A percentile compares a stretch with the other conserved stretches of the same genome.
Conservation (phyloP, 179 eudicot species). For the Patellifolia procumbens region DNA sequence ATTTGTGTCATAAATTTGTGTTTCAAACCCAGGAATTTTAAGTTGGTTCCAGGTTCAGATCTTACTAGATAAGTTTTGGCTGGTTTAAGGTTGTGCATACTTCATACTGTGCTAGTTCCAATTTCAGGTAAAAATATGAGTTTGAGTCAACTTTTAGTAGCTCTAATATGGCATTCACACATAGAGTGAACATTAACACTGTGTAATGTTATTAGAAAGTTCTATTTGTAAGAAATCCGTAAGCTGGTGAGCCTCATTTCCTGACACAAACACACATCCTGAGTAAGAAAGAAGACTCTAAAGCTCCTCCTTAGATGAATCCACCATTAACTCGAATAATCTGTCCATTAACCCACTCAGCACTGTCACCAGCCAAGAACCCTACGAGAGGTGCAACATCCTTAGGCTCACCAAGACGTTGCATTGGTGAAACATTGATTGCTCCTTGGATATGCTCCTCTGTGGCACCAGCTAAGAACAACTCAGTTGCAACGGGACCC, state of each 20-base stretch:
- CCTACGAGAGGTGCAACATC: conserved; percentile 60
- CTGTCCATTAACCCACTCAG: conserved; percentile 74
- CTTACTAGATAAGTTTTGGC: background rate
- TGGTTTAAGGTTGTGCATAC: background rate
- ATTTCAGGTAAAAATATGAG: background rate
- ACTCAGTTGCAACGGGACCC: conserved; percentile 66
- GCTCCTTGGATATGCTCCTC: conserved; percentile 44
- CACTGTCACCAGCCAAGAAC: conserved; percentile 62
- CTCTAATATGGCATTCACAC: background rate
- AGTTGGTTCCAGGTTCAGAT: background rate
- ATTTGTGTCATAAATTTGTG: background rate
- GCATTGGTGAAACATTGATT: conserved; percentile 42
- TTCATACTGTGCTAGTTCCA: background rate
- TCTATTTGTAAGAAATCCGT: background rate
- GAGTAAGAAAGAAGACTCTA: background rate
- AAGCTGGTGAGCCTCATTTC: background rate
- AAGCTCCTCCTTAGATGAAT: conserved; percentile 26
- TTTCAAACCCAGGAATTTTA: background rate
- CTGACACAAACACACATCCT: background rate
- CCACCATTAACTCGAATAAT: conserved; percentile 67
- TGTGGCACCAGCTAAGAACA: conserved; percentile 55
- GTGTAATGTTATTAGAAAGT: background rate
- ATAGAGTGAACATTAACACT: background rate
- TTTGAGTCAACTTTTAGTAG: background rate
- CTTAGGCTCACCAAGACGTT: conserved; percentile 49